phyloP scores from a whole-genome alignment of 352 stramenopile species.

The Globisporangium irregulare region DNA sequence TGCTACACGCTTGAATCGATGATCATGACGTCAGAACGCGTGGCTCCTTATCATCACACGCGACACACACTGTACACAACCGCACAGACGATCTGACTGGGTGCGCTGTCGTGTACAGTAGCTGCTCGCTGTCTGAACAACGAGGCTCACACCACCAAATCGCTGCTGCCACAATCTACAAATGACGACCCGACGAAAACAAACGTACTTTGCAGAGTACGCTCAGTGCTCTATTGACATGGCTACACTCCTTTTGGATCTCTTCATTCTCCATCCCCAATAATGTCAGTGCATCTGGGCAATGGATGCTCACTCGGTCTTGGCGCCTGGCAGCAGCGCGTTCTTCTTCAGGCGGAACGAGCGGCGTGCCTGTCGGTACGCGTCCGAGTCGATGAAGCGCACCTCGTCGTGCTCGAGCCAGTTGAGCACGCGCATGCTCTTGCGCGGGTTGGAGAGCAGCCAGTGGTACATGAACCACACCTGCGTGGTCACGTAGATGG shows the following conservation, averaged over 20 bases:
- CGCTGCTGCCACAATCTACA: background rate
- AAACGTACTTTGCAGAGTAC: background rate
- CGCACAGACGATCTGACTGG: too few species aligned
- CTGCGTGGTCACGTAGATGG: constrained; percentile 78
- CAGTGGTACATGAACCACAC: constrained; percentile 85
- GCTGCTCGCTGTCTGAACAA: background rate
- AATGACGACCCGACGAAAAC: background rate
- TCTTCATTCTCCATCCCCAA: background rate
- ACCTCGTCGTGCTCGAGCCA: constrained; percentile 82
- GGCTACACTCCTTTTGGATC: background rate
- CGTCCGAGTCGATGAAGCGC: constrained; percentile 70
- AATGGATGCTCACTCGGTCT: background rate
- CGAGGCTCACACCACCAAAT: background rate
- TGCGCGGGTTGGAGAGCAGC: constrained; percentile 54
- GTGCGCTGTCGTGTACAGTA: background rate
- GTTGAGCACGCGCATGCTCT: constrained; percentile 60
- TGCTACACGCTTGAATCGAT: background rate
- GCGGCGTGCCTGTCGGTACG: constrained; percentile 69
- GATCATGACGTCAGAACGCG: constrained; percentile 8
- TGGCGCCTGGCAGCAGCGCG: background rate
- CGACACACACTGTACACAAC: background rate
- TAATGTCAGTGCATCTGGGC: background rate
- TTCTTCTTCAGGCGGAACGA: constrained; percentile 32
- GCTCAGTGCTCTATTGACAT: background rate
- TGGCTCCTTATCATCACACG: background rate